Conservation (phyloP, 2,329 filamentous ascomycete genomes). For the Talaromyces sp. region DNA sequence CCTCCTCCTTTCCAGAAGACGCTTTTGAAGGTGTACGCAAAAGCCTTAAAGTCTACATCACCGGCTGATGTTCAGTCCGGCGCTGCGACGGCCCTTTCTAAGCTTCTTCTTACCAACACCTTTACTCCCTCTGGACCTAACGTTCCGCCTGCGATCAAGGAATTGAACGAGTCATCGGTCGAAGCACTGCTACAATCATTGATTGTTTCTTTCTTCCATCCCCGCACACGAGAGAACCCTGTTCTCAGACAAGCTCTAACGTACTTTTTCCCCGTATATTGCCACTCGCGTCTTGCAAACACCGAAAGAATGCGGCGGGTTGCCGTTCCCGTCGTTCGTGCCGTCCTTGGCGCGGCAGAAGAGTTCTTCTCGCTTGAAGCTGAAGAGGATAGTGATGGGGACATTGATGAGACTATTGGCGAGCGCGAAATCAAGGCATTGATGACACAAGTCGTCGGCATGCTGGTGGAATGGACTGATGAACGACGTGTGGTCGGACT, state of each 20-base stretch:
- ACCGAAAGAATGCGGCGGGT: slow-evolving; percentile 74
- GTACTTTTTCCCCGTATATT: slow-evolving; percentile 94
- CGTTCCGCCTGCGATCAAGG: slow-evolving; percentile 46
- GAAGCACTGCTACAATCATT: slow-evolving; percentile 77
- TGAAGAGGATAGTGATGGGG: slow-evolving; percentile 68
- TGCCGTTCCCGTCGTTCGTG: slow-evolving; percentile 67
- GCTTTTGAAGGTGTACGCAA: slow-evolving; percentile 79
- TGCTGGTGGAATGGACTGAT: slow-evolving; percentile 89
- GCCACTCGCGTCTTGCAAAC: slow-evolving; percentile 76
- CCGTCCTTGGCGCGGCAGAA: slow-evolving; percentile 55
- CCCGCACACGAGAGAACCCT: slow-evolving; percentile 72
- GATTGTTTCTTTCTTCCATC: slow-evolving; percentile 83
- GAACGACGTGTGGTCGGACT: slow-evolving; percentile 69
- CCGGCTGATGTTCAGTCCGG: slow-evolving; percentile 71
- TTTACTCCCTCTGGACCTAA: slow-evolving; percentile 49
- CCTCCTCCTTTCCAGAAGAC: slow-evolving; percentile 50
- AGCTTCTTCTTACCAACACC: slow-evolving; percentile 75
- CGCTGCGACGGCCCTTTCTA: slow-evolving; percentile 75
- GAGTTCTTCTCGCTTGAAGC: slow-evolving; percentile 66
- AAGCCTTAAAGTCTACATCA: slow-evolving; percentile 67
- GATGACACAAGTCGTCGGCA: slow-evolving; percentile 69
- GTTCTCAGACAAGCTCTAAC: slow-evolving; percentile 78
- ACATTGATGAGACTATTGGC: slow-evolving; percentile 72
- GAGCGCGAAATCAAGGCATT: slow-evolving; percentile 51
- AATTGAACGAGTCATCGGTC: slow-evolving; percentile 52